phyloP scores from a whole-genome alignment of 441 rosid species.

The Croton setiger region DNA sequence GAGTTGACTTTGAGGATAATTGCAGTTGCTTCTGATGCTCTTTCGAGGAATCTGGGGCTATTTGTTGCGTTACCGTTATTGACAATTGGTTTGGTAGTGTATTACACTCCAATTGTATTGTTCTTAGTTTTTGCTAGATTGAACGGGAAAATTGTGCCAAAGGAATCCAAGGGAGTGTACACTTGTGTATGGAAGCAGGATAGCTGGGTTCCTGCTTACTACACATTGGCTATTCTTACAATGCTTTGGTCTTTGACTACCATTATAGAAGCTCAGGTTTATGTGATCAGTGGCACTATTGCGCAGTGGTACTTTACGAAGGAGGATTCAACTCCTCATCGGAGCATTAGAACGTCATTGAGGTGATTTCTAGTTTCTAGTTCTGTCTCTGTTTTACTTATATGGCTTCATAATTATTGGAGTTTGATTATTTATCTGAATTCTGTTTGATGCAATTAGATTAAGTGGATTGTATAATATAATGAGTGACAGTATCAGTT shows the following conservation, averaged over 20 bases:
- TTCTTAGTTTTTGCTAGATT: slow-evolving; percentile 71
- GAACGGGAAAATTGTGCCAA: slow-evolving; percentile 63
- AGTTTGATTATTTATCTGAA: neutral
- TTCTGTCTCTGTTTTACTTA: slow-evolving; percentile 6
- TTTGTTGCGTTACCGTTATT: slow-evolving; percentile 56
- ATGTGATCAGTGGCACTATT: slow-evolving; percentile 78
- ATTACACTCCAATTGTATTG: slow-evolving; percentile 68
- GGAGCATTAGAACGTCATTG: slow-evolving; percentile 65
- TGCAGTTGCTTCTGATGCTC: slow-evolving; percentile 74
- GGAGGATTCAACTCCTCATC: slow-evolving; percentile 59
- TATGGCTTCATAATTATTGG: neutral
- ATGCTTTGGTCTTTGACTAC: slow-evolving; percentile 83
- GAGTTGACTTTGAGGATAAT: slow-evolving; percentile 74
- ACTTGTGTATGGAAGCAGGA: slow-evolving; percentile 81
- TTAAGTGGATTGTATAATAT: no score
- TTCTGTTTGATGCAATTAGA: neutral
- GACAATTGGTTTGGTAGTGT: slow-evolving; percentile 48
- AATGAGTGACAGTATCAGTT: neutral
- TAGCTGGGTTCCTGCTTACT: slow-evolving; percentile 90
- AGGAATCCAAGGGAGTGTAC: slow-evolving; percentile 47
- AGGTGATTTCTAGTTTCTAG: slow-evolving; percentile 40
- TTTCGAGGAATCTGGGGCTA: slow-evolving; percentile 62
- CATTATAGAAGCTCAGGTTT: slow-evolving; percentile 76
- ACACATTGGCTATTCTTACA: slow-evolving; percentile 61
- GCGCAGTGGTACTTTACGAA: slow-evolving; percentile 88